These are phyloP conservation scores for Microthlaspi erraticum DNA, from an alignment of 345 rosid genomes.

Conservation along the genomic window DNA sequence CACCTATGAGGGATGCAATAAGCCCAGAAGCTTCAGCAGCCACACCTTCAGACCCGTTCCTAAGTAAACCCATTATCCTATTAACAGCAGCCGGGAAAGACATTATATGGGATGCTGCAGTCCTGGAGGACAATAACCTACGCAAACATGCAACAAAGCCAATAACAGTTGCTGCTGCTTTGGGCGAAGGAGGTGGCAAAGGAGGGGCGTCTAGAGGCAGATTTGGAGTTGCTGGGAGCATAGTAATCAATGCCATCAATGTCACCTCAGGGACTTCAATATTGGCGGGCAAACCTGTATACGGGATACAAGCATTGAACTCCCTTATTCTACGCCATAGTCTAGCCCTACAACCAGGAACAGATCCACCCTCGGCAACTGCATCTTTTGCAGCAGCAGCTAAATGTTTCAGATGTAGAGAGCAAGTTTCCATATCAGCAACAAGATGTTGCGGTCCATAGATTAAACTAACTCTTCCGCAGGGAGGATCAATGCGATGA, in stretches of 20 bases:
- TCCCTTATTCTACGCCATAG: conserved; percentile 99
- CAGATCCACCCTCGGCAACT: conserved; percentile 93
- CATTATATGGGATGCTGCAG: conserved; percentile 96
- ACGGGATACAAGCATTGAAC: conserved; percentile 94
- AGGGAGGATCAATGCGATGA: conserved; percentile 97
- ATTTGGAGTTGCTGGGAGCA: conserved; percentile 94
- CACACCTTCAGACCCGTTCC: conserved; percentile 97
- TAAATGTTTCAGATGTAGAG: conserved; percentile 93
- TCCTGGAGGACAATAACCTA: conserved; percentile 87
- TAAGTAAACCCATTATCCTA: conserved; percentile 97
- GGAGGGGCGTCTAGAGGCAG: conserved; percentile 97
- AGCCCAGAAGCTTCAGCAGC: conserved; percentile 95
- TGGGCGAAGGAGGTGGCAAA: conserved; percentile 97
- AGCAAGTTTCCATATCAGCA: conserved; percentile 72
- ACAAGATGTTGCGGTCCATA: conserved; percentile 56
- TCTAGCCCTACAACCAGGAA: conserved; percentile 96
- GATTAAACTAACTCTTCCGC: conserved; percentile 81
- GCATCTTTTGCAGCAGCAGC: conserved; percentile 99
- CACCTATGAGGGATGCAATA: conserved; percentile 86
- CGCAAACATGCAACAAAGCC: conserved; percentile 96
- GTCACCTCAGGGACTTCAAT: conserved; percentile 97
- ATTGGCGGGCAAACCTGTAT: conserved; percentile 79
- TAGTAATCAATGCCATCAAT: conserved; percentile 96
- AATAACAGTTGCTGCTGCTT: conserved; percentile 98
- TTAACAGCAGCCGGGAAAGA: conserved; percentile 99